These are phyloP conservation scores for Rhododendron mucronatum DNA, from an alignment of 148 eudicot genomes.

Conservation along the genomic window DNA sequence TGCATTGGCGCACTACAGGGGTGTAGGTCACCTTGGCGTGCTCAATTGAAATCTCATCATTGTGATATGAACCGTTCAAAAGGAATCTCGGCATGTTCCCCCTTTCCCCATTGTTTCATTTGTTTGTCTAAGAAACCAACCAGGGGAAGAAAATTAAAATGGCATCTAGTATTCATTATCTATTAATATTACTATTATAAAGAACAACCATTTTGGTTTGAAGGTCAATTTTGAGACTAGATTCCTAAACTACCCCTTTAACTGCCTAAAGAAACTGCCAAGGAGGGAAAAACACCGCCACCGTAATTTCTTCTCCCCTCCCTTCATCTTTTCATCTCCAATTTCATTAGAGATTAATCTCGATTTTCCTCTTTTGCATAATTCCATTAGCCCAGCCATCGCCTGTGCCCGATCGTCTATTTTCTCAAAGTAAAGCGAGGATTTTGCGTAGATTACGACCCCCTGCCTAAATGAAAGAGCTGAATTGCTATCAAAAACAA, in stretches of 20 bases:
- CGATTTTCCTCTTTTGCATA: not conserved
- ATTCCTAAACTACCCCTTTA: not conserved
- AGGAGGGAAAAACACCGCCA: not conserved
- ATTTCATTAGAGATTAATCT: not conserved
- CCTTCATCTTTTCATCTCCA: not conserved
- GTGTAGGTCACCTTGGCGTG: not conserved
- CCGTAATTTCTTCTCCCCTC: not conserved
- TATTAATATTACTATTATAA: too few relatives aligned
- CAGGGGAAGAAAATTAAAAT: not conserved
- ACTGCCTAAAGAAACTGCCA: not conserved
- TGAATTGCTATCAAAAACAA: not conserved
- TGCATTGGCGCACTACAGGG: not conserved
- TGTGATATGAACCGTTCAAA: not conserved
- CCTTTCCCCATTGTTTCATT: not conserved
- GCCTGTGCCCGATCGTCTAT: not conserved
- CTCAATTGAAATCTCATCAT: not conserved
- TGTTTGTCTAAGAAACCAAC: not conserved
- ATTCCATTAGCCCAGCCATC: not conserved
- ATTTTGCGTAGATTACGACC: not conserved
- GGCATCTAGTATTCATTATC: not conserved
- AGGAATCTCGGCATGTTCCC: not conserved
- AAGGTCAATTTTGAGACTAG: too few relatives aligned
- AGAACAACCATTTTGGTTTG: too few relatives aligned
- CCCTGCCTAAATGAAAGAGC: not conserved
- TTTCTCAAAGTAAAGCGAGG: not conserved